Conservation (phyloP, 2,329 filamentous ascomycete genomes). For the Grosmannia clavigera region DNA sequence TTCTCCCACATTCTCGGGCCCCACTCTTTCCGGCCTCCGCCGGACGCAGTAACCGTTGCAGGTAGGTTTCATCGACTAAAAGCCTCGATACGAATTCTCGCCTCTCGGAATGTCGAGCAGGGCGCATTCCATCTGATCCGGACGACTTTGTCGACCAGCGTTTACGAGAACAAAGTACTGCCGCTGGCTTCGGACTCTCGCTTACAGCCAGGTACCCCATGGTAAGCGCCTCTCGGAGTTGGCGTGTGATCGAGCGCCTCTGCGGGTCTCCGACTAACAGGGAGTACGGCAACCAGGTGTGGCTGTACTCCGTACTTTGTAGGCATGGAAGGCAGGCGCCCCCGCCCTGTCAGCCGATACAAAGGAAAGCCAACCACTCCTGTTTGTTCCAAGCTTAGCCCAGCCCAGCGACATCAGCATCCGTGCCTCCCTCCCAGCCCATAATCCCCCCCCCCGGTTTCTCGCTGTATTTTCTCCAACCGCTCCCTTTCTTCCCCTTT, state of each 20-base stretch:
- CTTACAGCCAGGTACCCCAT: neutral
- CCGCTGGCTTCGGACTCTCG: neutral
- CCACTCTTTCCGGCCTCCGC: neutral
- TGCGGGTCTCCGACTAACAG: neutral
- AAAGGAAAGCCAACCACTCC: neutral
- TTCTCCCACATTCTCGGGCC: neutral
- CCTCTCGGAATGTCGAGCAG: neutral
- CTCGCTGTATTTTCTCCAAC: neutral
- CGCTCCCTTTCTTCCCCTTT: neutral
- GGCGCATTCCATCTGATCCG: neutral
- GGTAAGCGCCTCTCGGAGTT: neutral
- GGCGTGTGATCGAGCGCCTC: neutral
- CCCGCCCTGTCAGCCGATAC: neutral
- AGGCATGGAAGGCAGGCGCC: neutral
- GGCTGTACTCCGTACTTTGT: neutral
- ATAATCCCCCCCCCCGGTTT: neutral
- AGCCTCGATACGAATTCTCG: neutral
- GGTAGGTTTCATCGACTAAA: conserved; percentile 9
- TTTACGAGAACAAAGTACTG: too few relatives aligned
- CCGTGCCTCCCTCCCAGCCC: neutral
- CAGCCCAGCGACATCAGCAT: neutral
- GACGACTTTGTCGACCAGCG: neutral
- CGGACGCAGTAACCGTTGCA: conserved; percentile 7
- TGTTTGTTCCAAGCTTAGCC: neutral
- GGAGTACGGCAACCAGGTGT: neutral